phyloP scores from a whole-genome alignment of 345 rosid genomes.

The Sonneratia alba region DNA sequence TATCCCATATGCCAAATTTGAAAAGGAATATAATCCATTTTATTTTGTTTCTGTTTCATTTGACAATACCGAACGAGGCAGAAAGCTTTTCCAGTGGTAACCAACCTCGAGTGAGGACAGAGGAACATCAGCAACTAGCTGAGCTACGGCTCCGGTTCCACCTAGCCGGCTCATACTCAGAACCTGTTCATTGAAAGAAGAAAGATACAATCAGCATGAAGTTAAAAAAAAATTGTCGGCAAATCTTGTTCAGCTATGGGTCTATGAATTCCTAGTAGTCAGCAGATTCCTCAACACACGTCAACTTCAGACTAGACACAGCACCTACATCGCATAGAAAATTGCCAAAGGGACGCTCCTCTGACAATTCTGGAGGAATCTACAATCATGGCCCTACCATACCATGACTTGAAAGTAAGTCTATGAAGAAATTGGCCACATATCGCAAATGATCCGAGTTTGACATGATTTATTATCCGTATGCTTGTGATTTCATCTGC shows the following conservation, averaged over 20 bases:
- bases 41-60: no score
- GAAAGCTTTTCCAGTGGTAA: neutral
- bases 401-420: neutral
- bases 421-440: neutral
- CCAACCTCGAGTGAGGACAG: constrained; percentile 46
- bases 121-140: constrained; percentile 64
- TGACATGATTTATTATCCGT: no score
- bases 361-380: constrained; percentile 11
- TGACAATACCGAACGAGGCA: neutral
- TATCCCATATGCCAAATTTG: no score
- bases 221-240: neutral
- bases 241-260: neutral
- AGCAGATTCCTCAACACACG: constrained; percentile 11
- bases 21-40: no score
- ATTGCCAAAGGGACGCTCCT: constrained; percentile 10
- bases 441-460: no score
- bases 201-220: neutral
- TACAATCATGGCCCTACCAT: constrained; percentile 26
- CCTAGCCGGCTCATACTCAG: constrained; percentile 72
- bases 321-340: constrained; percentile 21
- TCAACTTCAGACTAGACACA: constrained; percentile 20
- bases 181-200: constrained; percentile 30
- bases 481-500: no score
- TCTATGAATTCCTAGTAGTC: neutral
- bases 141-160: constrained; percentile 69